Conservation (phyloP, 768 basidiomycete species). For the Zangia roseola region DNA sequence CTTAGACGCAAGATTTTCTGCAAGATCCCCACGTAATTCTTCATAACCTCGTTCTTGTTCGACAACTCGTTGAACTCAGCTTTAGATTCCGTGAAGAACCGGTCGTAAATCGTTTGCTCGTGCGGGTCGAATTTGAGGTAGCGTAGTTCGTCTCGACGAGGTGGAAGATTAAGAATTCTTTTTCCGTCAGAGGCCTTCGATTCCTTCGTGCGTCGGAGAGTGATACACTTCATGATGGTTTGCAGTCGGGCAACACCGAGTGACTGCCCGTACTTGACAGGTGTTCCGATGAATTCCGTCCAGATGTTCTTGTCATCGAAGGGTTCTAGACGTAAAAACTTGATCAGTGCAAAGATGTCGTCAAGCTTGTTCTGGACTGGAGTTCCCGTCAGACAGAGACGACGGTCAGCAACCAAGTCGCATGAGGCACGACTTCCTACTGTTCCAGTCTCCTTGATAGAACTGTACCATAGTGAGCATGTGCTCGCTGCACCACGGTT, state of each 20-base stretch:
- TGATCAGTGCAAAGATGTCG: slow-evolving; percentile 95
- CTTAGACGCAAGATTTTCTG: slow-evolving; percentile 95
- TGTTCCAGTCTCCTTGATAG: slow-evolving; percentile 94
- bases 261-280: slow-evolving; percentile 88
- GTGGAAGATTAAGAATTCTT: slow-evolving; percentile 83
- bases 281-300: slow-evolving; percentile 90
- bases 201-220: slow-evolving; percentile 95
- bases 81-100: slow-evolving; percentile 86
- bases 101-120: slow-evolving; percentile 85
- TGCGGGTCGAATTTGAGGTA: slow-evolving; percentile 79
- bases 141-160: slow-evolving; percentile 85
- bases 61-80: slow-evolving; percentile 88
- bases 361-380: slow-evolving; percentile 99
- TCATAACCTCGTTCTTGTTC: slow-evolving; percentile 90
- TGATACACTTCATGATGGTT: slow-evolving; percentile 95
- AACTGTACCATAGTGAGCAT: slow-evolving; percentile 46
- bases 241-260: slow-evolving; percentile 92
- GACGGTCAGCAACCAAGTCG: slow-evolving; percentile 89
- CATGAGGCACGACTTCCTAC: slow-evolving; percentile 95
- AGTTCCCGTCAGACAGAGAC: slow-evolving; percentile 94
- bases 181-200: slow-evolving; percentile 77
- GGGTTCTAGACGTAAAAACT: slow-evolving; percentile 88
- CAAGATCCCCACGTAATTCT: slow-evolving; percentile 96
- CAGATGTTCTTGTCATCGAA: slow-evolving; percentile 92
- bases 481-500: background rate